Evolutionary conservation across 2,329 filamentous ascomycete genomes (phyloP), one percentile per base, ranked within the genome.

Genomic region (Emydomyces testavorans): DNA sequence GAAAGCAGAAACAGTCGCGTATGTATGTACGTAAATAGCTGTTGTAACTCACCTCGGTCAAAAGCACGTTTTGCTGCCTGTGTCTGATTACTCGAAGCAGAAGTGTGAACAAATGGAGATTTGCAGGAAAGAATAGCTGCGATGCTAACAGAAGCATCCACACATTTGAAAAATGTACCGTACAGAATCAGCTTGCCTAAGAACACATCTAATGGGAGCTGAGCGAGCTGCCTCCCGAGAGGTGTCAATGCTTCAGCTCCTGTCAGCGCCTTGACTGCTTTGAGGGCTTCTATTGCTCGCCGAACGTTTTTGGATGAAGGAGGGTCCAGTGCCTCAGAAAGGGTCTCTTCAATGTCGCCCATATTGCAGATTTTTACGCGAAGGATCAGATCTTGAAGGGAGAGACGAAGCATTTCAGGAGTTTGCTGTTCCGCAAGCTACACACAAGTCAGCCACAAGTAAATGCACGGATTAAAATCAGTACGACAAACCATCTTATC

Each of bases 341-440:
- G 73, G 0, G 89, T 95, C 57, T 90, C 79, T 62, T 96, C 90
- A 46, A 96, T 94, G 34, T 86, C 83, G 8, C 92, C 92, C 36
- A 98, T 77, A 60, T 93, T 94, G 72, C 90, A 98, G 38, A 95
- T 94, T 68, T 98, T 98, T 55, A 96, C 89, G 6, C 92, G 81
- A 62, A 98, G 89, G 4, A 94, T 88, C 8, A 98, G 73, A 60
- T 98, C 92, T 64, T 98, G 92, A 8, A 98, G 71, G 0, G 92
- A 95, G 3, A 98, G 72, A 0, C 92, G 83, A 34, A 98, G 78
- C 80, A 98, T 94, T 64, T 98, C 92, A 0, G 92, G 93, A 0
- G 87, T 94, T 68, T 96, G 92, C 60, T 95, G 87, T 52, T 94
- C 88, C 43, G 81, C 80, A 76, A 96, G 87, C 57, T 83, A 49